Evolutionary conservation across 1,284 basidiomycete genomes (phyloP), one percentile per base, ranked within the genome.

Genomic region (Ceratobasidium sp.): DNA sequence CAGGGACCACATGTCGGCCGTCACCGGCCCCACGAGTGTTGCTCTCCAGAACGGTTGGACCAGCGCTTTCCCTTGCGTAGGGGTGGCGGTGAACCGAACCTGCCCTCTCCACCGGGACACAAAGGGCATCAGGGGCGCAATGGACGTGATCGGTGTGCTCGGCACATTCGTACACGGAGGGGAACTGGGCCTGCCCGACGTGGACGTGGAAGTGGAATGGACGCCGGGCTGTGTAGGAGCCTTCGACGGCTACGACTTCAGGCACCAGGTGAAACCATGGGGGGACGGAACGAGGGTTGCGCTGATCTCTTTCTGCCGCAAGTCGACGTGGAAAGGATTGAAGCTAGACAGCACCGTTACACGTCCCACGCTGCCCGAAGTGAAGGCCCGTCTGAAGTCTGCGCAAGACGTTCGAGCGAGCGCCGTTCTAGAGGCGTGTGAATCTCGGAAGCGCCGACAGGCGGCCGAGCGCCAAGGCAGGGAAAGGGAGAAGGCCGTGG

Each of bases 91-190:
- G 9, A 66, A 66, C 36, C 63, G 63, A n/a, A 53, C 30, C 33
- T 40, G 48, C 14, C 3, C 3, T 1, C 38, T 42, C 7, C 63
- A 66, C 25, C 14, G 63, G n/a, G 63, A 66, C 36, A 21, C 36
- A 18, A 38, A 28, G 14, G 63, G 63, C 3, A 53, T 53, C 30
- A 53, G 49, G 33, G 63, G 33, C 6, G 63, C 49, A 53, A 33
- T 66, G n/a, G 63, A 66, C 21, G 25, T 66, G n/a, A 66, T 66
- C 21, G 33, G 63, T 3, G 63, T 66, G 11, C 36, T 66, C n/a
- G 49, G 63, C 4, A 54, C 30, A 9, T 63, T 63, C 28, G 16
- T 36, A 6, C 5, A 18, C 7, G 63, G 49, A 18, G 49, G 63
- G 1, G 36, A 66, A 23, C 36, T 66, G 33, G 23, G 33, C 2